These are phyloP conservation scores for Pelargonium myrrhifolium DNA, from an alignment of 441 rosid genomes.

Conservation along the genomic window DNA sequence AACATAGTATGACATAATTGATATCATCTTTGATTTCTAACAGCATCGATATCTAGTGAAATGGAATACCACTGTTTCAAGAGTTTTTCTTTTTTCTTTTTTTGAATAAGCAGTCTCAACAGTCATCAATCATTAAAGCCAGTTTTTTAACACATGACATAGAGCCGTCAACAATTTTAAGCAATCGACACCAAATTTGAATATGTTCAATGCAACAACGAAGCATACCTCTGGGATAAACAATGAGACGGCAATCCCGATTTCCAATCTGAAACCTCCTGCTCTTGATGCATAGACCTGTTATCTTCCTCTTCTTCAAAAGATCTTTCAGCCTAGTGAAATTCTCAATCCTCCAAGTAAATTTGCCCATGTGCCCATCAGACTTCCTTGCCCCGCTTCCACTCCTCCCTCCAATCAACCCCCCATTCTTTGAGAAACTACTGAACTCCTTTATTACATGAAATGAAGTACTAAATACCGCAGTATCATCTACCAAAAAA, in stretches of 20 bases:
- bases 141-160: too few species aligned
- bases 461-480: conserved; percentile 86
- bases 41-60: too few species aligned
- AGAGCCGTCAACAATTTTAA: too few species aligned
- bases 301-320: conserved; percentile 92
- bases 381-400: conserved; percentile 71
- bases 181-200: too few species aligned
- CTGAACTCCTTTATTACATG: conserved; percentile 91
- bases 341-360: conserved; percentile 87
- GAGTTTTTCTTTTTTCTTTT: neutral
- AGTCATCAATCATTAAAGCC: too few species aligned
- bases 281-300: conserved; percentile 96
- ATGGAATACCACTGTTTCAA: too few species aligned
- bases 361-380: conserved; percentile 87
- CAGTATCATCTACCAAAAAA: conserved; percentile 76
- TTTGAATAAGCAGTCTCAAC: too few species aligned
- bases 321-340: conserved; percentile 91
- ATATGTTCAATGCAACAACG: too few species aligned
- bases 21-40: too few species aligned
- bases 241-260: conserved; percentile 93
- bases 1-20: neutral
- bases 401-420: conserved; percentile 57
- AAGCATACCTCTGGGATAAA: conserved; percentile 92
- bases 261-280: conserved; percentile 97
- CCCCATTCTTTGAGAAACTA: conserved; percentile 69